Evolutionary conservation across 768 basidiomycete species (phyloP), one percentile per base, ranked within the genome.

Genomic region (Agrocybe pediades): DNA sequence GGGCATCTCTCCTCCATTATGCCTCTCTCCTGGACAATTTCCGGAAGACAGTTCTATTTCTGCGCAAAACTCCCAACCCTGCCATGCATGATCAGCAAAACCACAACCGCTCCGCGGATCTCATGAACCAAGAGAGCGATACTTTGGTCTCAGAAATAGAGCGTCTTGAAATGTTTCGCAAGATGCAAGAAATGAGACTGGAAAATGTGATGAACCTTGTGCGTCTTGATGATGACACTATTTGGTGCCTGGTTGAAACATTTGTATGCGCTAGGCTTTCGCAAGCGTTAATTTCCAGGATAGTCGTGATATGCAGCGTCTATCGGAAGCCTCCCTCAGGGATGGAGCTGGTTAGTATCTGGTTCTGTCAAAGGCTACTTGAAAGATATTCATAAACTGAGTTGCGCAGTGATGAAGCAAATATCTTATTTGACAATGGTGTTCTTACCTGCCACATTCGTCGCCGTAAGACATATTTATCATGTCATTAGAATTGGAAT

Each of bases 1-100:
- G 78, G 40, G 82, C 83, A 1, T 80, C 81, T 51, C 71, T 78
- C 13, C 70, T 85, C 9, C 79, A 83, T 61, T 82, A 84, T 61
- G 70, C 72, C 6, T 73, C 76, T 5, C 70, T 84, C n/a, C 68
- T 84, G 26, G 68, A 76, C 19, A 78, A 81, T 55, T 83, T 84
- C 58, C 63, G 62, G 11, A 79, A 82, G 59, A 66, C 80, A 0
- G 77, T 83, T 15, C 11, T 61, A 0, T 85, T 84, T 49, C 63
- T 84, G 13, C 61, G 58, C 21, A 67, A 72, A 7, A 80, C 78
- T 0, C 64, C 64, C 8, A 81, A 82, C 60, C 84, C 81, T 13
- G 80, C 76, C 9, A 77, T 83, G 76, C 65, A 75, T 0, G 60
- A 71, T 17, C 26, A 71, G 20, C 46, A 49, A n/a, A 56, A 55